Base-by-base conservation (phyloP, 1,284 basidiomycete species). In the Amylostereum areolatum region DNA sequence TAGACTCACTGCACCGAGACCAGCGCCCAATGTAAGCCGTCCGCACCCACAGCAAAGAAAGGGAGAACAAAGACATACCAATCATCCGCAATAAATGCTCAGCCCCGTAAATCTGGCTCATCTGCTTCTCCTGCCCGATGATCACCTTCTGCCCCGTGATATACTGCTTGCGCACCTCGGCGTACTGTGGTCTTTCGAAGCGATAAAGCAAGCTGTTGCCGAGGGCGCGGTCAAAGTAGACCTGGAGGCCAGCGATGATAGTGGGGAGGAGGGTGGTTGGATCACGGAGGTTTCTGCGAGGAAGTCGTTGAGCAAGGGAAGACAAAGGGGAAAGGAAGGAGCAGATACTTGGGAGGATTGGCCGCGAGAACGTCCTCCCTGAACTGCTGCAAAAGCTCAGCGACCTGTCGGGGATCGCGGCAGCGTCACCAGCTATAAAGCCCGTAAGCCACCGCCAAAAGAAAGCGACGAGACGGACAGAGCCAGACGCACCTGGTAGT, bases 31-130 rank as follows among this genome's bases (percentile, higher is more conserved):
- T 39, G 43, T 43, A 32, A 48, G 37, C 18, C 33, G 31, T 18
- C 10, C 1, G 18, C 18, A 18, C 18, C 18, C 18, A 18, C 18
- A 18, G 18, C 18, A 37, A 37, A 34, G 10, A 39, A 9, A 8
- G 29, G 30, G 27, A 10, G 25, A 37, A 50, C 36, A 29, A 24
- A 12, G 31, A 74, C 83, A 53, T 57, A 97, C 94, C 95, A 55
- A 99, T 77, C 76, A 99, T 85, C 46, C 96, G 74, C 52, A 98
- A 65, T 11, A 99, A 65, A 66, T 99, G 96, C 64, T 99, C 96
- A 3, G 92, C 93, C 0, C 96, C 97, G 61, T 99, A 99, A 18
- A 97, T 78, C 47, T 81, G 74, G 63, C 91, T 93, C 81, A 97
- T 91, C 57, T 92, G 86, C 62, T 85, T 88, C 61, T 89, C 86